Conservation (phyloP, 192 early-diverging fungal genomes). For the Lobosporangium transversale region DNA sequence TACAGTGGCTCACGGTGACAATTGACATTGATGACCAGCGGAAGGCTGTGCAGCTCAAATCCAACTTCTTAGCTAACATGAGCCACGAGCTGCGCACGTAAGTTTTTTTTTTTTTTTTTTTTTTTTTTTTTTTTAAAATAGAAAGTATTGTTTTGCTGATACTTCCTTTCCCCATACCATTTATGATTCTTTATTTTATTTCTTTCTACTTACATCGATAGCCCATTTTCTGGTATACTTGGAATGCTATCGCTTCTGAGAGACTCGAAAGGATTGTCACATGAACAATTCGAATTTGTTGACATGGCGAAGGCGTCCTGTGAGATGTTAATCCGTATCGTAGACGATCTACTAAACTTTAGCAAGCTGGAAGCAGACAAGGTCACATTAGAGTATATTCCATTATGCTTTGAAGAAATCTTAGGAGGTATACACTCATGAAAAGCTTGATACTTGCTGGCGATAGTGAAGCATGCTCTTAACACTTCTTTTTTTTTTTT, state of each 20-base stretch:
- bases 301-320: constrained; percentile 61
- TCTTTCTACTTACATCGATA: neutral
- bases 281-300: constrained; percentile 62
- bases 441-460: neutral
- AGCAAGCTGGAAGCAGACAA: constrained; percentile 61
- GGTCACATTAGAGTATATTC: constrained; percentile 56
- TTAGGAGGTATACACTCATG: too few species aligned
- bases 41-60: constrained; percentile 56
- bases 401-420: constrained; percentile 55
- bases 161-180: too few species aligned
- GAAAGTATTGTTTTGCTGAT: too few species aligned
- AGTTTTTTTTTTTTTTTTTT: neutral
- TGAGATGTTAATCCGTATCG: constrained; percentile 61
- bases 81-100: constrained; percentile 81
- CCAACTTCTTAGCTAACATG: constrained; percentile 80
- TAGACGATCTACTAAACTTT: constrained; percentile 62
- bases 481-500: neutral
- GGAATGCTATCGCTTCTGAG: constrained; percentile 59
- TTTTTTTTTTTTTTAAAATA: too few species aligned
- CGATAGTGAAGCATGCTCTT: neutral
- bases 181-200: neutral
- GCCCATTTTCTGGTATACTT: constrained; percentile 61
- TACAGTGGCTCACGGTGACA: constrained; percentile 46
- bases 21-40: constrained; percentile 51
- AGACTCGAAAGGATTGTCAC: constrained; percentile 50